Evolutionary conservation across 83 land plant species (phyloP).

Genomic region (Picea abies): DNA sequence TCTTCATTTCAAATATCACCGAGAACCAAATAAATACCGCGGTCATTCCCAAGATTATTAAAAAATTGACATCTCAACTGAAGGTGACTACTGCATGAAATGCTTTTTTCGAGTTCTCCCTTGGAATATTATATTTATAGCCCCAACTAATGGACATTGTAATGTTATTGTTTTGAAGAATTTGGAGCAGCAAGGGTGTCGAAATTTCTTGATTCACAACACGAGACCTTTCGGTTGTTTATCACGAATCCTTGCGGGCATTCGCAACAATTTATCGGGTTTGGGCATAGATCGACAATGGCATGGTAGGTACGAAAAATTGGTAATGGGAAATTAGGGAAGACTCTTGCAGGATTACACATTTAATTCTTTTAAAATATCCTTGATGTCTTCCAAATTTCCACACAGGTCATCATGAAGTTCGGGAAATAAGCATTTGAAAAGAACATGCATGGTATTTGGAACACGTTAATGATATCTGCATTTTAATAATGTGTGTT

Average conservation of each 20-base stretch:
- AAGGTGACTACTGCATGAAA: conserved; percentile 24
- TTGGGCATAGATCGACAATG: too few relatives aligned
- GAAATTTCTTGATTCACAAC: conserved; percentile 61
- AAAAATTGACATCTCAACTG: conserved; percentile 33
- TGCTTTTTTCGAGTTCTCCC: background rate
- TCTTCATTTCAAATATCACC: too few relatives aligned
- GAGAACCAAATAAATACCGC: conserved; percentile 21
- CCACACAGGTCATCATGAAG: too few relatives aligned
- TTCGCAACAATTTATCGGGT: background rate
- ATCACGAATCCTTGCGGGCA: conserved; percentile 44
- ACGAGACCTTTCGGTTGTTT: conserved; percentile 73
- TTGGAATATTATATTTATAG: background rate
- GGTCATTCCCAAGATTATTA: conserved; percentile 35
- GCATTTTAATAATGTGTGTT: too few relatives aligned
- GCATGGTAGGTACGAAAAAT: too few relatives aligned
- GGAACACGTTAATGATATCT: too few relatives aligned
- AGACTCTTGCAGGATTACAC: too few relatives aligned
- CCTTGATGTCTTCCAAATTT: too few relatives aligned
- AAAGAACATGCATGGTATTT: too few relatives aligned
- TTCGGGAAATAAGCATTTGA: too few relatives aligned
- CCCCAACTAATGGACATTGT: background rate
- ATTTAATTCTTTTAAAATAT: too few relatives aligned
- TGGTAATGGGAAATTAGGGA: too few relatives aligned
- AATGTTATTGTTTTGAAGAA: conserved; percentile 30
- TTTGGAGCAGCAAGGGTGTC: conserved; percentile 43